phyloP scores from a whole-genome alignment of 805 yeast genomes.

The Yamadazyma kitorensis region DNA sequence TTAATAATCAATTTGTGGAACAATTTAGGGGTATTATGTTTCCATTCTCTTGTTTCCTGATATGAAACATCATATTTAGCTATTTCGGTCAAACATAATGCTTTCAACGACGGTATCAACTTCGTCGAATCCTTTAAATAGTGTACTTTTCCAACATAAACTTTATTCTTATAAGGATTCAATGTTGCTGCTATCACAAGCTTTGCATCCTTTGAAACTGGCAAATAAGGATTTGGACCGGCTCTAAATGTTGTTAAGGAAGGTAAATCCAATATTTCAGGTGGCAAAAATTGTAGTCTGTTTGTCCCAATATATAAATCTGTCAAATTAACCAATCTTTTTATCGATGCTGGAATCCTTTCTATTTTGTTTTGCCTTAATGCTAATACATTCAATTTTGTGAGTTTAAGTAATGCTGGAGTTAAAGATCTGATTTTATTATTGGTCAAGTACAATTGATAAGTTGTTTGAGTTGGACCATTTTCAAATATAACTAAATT shows the following conservation, averaged over 20 bases:
- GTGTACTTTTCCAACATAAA: conserved; percentile 25
- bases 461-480: conserved; percentile 17
- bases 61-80: conserved; percentile 52
- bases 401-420: conserved; percentile 49
- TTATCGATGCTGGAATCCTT: conserved; percentile 47
- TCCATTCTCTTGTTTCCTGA: conserved; percentile 56
- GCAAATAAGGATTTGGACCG: conserved; percentile 50
- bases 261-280: conserved; percentile 47
- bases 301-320: conserved; percentile 53
- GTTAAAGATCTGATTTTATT: conserved; percentile 48
- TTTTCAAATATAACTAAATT: conserved; percentile 44
- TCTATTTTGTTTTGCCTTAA: conserved; percentile 50
- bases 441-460: conserved; percentile 50
- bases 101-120: conserved; percentile 45
- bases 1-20: conserved; percentile 46
- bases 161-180: conserved; percentile 22
- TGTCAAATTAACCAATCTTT: conserved; percentile 38
- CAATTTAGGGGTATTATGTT: conserved; percentile 41
- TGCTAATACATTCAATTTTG: conserved; percentile 49
- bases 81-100: conserved; percentile 46
- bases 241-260: conserved; percentile 45
- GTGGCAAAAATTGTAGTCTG: conserved; percentile 50
- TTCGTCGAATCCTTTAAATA: conserved; percentile 17
- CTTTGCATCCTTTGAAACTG: conserved; percentile 25
- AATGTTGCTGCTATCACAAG: conserved; percentile 13